phyloP scores from a whole-genome alignment of 2,329 filamentous ascomycete species.

The Aspergillus ochraceoroseus region DNA sequence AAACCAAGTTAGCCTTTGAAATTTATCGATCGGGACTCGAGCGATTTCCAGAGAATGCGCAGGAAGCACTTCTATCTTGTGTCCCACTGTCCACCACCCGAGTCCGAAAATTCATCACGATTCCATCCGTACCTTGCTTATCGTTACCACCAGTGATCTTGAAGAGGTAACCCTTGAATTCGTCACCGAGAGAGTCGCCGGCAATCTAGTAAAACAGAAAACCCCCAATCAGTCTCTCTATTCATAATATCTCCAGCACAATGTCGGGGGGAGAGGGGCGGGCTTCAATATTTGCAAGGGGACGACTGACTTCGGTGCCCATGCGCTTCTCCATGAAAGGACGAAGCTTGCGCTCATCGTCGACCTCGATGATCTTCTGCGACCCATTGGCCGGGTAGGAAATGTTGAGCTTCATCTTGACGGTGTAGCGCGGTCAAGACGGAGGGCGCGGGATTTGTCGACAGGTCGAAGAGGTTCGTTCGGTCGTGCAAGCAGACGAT shows the following conservation, averaged over 20 bases:
- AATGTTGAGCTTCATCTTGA: slow-evolving; percentile 73
- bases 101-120: slow-evolving; percentile 3
- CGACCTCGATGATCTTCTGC: slow-evolving; percentile 98
- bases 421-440: slow-evolving; percentile 48
- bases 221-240: slow-evolving; percentile 33
- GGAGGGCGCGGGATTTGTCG: slow-evolving; percentile 44
- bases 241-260: slow-evolving; percentile 17
- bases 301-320: slow-evolving; percentile 51
- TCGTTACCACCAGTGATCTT: slow-evolving; percentile 99
- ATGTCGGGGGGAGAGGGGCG: too few relatives aligned
- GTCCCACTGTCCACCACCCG: slow-evolving; percentile 2
- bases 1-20: slow-evolving; percentile 25
- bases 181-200: slow-evolving; percentile 92
- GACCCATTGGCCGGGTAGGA: slow-evolving; percentile 98
- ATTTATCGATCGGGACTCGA: neutral
- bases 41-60: neutral
- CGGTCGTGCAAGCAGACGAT: slow-evolving; percentile 28
- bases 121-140: slow-evolving; percentile 70
- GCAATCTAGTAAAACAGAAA: slow-evolving; percentile 57
- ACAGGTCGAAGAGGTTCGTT: slow-evolving; percentile 34
- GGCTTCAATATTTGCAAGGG: slow-evolving; percentile 13
- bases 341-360: slow-evolving; percentile 98
- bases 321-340: slow-evolving; percentile 98
- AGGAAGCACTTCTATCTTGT: neutral
- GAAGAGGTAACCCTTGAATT: slow-evolving; percentile 99